Evolutionary conservation across 2,329 filamentous ascomycete genomes (phyloP).

Genomic region (Talaromyces pinophilus): DNA sequence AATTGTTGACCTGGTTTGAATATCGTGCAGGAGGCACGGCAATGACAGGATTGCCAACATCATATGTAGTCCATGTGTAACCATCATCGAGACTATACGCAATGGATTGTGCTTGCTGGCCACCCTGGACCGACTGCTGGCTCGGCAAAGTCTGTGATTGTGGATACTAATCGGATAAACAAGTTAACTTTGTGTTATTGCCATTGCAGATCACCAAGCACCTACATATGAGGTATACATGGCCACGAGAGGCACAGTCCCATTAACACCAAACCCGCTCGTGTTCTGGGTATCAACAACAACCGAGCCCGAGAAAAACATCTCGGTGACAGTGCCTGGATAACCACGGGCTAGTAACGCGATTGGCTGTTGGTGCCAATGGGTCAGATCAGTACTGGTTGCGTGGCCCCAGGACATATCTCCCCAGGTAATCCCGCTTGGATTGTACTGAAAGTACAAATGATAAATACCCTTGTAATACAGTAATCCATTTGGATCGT

Average conservation of each 20-base stretch:
- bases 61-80: constrained; percentile 61
- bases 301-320: not conserved
- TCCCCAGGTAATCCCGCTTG: constrained; percentile 27
- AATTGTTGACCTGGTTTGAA: constrained; percentile 41
- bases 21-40: constrained; percentile 42
- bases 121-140: constrained; percentile 26
- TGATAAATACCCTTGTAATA: constrained; percentile 27
- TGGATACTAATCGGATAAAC: constrained; percentile 26
- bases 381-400: constrained; percentile 45
- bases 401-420: constrained; percentile 33
- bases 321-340: constrained; percentile 41
- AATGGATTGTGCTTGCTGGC: constrained; percentile 50
- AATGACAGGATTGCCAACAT: constrained; percentile 60
- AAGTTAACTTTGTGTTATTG: not conserved
- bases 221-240: constrained; percentile 54
- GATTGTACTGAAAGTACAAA: constrained; percentile 31
- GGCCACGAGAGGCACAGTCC: constrained; percentile 63
- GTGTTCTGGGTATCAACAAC: not conserved
- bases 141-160: constrained; percentile 28
- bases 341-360: constrained; percentile 51
- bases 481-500: constrained; percentile 31
- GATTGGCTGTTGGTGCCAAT: constrained; percentile 66
- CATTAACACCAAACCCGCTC: not conserved
- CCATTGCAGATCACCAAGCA: not conserved
- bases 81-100: constrained; percentile 54